Evolutionary conservation across 2,329 filamentous ascomycete species (phyloP).

Genomic region (Colletotrichum truncatum): DNA sequence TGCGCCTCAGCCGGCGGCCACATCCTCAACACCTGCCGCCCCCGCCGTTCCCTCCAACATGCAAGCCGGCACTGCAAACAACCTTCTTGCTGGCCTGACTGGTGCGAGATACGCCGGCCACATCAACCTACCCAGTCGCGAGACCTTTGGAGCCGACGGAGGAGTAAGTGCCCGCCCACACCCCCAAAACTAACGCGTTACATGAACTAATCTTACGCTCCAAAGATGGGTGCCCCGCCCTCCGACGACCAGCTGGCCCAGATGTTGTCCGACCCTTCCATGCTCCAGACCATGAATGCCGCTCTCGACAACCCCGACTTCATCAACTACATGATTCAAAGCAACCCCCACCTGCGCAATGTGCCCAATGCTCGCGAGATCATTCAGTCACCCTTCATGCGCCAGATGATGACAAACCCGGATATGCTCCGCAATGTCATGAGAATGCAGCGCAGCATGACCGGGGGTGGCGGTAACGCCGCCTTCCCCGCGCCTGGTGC

Average conservation of each 20-base stretch:
- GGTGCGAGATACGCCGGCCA: slow-evolving; percentile 94
- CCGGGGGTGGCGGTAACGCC: slow-evolving; percentile 56
- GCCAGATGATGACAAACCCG: slow-evolving; percentile 93
- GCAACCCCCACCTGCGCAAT: slow-evolving; percentile 83
- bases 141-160: slow-evolving; percentile 93
- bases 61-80: slow-evolving; percentile 84
- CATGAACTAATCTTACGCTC: slow-evolving; percentile 33
- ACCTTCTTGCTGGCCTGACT: slow-evolving; percentile 89
- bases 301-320: slow-evolving; percentile 95
- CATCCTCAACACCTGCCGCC: slow-evolving; percentile 55
- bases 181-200: background rate
- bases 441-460: slow-evolving; percentile 80
- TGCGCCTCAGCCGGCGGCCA: slow-evolving; percentile 50
- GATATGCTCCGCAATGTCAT: slow-evolving; percentile 83
- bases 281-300: slow-evolving; percentile 90
- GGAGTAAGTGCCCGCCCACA: slow-evolving; percentile 71
- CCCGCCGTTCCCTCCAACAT: slow-evolving; percentile 79
- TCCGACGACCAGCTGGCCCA: slow-evolving; percentile 81
- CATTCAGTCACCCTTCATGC: slow-evolving; percentile 87
- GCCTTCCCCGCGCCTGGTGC: slow-evolving; percentile 90
- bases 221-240: slow-evolving; percentile 89
- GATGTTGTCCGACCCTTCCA: slow-evolving; percentile 89
- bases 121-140: slow-evolving; percentile 84
- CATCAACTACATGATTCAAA: slow-evolving; percentile 92
- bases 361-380: slow-evolving; percentile 83